Conservation (phyloP, 495 filamentous ascomycete species). For the Poronia punctata region DNA sequence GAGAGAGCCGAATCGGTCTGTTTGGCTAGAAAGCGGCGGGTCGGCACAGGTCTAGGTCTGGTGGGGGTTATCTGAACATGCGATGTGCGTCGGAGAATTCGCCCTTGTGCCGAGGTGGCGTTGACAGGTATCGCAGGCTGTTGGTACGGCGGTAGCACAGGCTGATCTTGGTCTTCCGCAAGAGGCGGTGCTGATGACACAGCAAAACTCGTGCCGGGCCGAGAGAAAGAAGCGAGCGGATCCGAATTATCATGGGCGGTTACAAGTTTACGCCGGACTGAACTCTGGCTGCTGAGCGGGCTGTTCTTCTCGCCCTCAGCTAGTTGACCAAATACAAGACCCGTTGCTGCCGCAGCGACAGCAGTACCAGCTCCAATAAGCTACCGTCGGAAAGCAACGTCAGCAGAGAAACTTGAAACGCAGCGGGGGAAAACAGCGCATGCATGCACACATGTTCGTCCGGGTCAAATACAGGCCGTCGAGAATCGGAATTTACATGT, state of each 20-base stretch:
- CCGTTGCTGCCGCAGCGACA: slow-evolving; percentile 52
- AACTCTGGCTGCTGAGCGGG: slow-evolving; percentile 12
- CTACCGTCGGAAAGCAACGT: slow-evolving; percentile 27
- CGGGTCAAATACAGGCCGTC: too few relatives aligned
- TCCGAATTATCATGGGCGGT: slow-evolving; percentile 32
- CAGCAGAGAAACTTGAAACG: slow-evolving; percentile 2
- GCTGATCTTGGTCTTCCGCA: slow-evolving; percentile 4
- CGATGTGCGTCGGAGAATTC: slow-evolving; percentile 25
- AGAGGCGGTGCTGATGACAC: slow-evolving; percentile 20
- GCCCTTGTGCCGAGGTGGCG: slow-evolving; percentile 19
- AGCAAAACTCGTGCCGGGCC: slow-evolving; percentile 31
- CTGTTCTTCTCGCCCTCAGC: slow-evolving; percentile 14
- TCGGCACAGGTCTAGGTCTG: slow-evolving; percentile 16
- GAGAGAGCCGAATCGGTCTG: slow-evolving; percentile 26
- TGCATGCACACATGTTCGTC: neutral
- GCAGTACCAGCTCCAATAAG: slow-evolving; percentile 53
- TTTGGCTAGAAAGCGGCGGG: slow-evolving; percentile 42
- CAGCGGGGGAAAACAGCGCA: neutral
- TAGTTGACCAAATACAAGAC: slow-evolving; percentile 47
- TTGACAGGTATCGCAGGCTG: slow-evolving; percentile 15
- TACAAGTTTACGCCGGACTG: slow-evolving; percentile 39
- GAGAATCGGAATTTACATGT: too few relatives aligned
- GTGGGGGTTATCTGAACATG: slow-evolving; percentile 29
- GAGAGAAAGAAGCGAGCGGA: slow-evolving; percentile 29
- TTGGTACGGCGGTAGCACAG: slow-evolving; percentile 2